Evolutionary conservation across 257 asterid species (phyloP).

Genomic region (Craterostigma plantagineum): DNA sequence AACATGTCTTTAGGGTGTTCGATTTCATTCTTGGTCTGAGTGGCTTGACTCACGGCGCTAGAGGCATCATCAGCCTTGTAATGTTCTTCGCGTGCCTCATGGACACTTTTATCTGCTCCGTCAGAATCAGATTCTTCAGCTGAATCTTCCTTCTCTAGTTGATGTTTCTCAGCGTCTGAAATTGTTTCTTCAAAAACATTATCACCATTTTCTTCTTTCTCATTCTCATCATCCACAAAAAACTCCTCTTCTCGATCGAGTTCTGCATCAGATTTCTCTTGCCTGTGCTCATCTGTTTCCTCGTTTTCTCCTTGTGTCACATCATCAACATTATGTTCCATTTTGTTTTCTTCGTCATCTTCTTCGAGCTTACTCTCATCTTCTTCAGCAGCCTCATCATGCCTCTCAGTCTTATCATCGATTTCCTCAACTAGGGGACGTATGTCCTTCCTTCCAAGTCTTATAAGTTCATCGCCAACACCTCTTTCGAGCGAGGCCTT

Average conservation of each 20-base stretch:
- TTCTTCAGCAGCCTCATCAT: constrained; percentile 16
- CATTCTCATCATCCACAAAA: constrained; percentile 24
- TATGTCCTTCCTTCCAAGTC: constrained; percentile 64
- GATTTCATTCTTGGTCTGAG: constrained; percentile 18
- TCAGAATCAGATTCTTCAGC: constrained; percentile 36
- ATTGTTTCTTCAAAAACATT: constrained; percentile 21
- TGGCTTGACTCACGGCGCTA: constrained; percentile 69
- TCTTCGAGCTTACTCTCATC: constrained; percentile 27
- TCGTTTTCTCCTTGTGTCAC: constrained; percentile 24
- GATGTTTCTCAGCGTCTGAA: no score
- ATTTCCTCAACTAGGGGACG: constrained; percentile 20
- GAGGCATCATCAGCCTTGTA: constrained; percentile 99
- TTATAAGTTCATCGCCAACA: constrained; percentile 12
- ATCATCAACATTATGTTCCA: constrained; percentile 35
- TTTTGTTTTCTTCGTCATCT: no score
- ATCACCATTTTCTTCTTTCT: constrained; percentile 16
- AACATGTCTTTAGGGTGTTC: constrained; percentile 13
- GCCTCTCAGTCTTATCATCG: constrained; percentile 8
- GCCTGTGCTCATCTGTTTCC: constrained; percentile 35
- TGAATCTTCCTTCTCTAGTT: no score
- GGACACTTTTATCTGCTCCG: constrained; percentile 21
- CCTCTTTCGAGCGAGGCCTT: constrained; percentile 14
- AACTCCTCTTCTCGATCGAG: constrained; percentile 28
- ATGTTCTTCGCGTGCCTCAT: constrained; percentile 69
- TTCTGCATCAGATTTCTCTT: constrained; percentile 46